Base-by-base conservation (phyloP, 768 basidiomycete genomes). In the Suillus weaverae region DNA sequence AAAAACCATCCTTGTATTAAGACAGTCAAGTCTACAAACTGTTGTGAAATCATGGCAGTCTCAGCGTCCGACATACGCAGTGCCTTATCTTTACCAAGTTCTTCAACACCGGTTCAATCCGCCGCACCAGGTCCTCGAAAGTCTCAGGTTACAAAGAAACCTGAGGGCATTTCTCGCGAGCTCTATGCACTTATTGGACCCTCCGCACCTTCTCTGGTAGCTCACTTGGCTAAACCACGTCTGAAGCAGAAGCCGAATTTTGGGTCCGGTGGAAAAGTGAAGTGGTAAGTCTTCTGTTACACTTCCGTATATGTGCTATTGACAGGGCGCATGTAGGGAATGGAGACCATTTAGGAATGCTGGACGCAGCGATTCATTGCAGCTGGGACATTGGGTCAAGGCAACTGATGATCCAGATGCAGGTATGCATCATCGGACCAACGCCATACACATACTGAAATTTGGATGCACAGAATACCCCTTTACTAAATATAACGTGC, bases 101-200 rank as follows among this genome's bases (percentile, higher is more conserved):
- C 75, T 3, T 75, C 81, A 7, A 64, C 68, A 5, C 77, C 80
- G 5, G 71, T 81, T 36, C 73, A 80, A 9, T 71, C 81, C 9
- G 80, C 81, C 5, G 79, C 84, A 3, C 77, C 84, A n/a, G 84
- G 81, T 44, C 73, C 74, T 2, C 85, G 84, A 70, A 89, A 85
- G 69, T 65, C 77, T 4, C 41, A 78, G 0, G 62, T 74, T 2
- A 71, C 81, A 14, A 84, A 85, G 71, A 94, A 92, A 76, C 92
- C 92, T 4, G 93, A 95, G 22, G 96, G 97, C 22, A 95, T 98
- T 66, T 90, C 95, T 0, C 83, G 95, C 69, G 96, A 98, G 76
- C 84, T 99, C 2, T 98, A 92, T 78, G 89, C 92, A 1, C 86
- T 99, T 65, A 98, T 99, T 68, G 97, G 97, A n/a, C 89, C 94